Evolutionary conservation across 2,329 filamentous ascomycete genomes (phyloP).

Genomic region (Hyphodiscus sp.): DNA sequence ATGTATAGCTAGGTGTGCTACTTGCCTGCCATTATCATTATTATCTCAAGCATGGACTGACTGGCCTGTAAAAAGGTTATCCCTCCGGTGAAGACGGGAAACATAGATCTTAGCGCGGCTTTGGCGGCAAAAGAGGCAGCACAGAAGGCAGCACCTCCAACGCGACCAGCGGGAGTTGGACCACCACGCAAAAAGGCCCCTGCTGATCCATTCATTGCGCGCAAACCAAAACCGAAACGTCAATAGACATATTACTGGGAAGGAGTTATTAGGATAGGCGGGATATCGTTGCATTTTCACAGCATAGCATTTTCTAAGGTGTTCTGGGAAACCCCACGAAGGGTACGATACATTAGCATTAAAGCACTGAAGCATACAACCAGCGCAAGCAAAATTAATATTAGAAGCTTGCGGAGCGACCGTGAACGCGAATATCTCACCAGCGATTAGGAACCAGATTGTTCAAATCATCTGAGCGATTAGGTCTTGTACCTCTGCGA

Average conservation of each 20-base stretch:
- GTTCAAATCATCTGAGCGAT: too few species aligned
- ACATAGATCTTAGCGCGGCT: conserved; percentile 5
- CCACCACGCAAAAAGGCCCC: conserved; percentile 15
- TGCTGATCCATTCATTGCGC: conserved; percentile 16
- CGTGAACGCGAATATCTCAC: too few species aligned
- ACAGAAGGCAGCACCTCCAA: not conserved
- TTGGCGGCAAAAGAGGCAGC: conserved; percentile 6
- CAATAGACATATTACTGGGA: not conserved
- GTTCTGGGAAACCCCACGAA: not conserved
- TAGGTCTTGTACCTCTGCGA: too few species aligned
- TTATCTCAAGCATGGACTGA: not conserved
- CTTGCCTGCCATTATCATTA: not conserved
- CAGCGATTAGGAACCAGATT: too few species aligned
- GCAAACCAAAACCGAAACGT: conserved; percentile 6
- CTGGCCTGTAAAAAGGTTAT: not conserved
- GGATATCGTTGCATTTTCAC: not conserved
- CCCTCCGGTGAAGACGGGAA: not conserved
- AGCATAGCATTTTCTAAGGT: not conserved
- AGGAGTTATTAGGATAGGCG: not conserved
- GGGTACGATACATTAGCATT: not conserved
- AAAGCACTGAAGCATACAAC: not conserved
- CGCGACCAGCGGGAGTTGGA: not conserved
- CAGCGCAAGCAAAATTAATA: not conserved
- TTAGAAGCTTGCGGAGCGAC: not conserved
- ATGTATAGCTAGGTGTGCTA: not conserved